phyloP scores from a whole-genome alignment of 2,329 filamentous ascomycete species.

The Fusarium irregulare region DNA sequence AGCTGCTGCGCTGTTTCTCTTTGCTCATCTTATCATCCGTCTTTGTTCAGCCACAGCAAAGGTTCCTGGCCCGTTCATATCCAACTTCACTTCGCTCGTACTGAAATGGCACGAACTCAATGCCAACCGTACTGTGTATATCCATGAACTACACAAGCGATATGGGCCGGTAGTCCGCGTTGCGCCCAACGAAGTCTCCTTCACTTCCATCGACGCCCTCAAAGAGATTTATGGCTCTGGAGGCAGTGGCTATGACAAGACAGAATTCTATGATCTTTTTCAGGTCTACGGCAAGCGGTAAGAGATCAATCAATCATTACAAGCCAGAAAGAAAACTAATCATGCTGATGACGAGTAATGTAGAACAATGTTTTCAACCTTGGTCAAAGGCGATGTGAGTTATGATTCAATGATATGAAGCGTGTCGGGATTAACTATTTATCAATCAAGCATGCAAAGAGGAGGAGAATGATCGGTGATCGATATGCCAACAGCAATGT shows the following conservation, averaged over 20 bases:
- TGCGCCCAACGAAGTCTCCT: slow-evolving; percentile 68
- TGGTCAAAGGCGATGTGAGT: slow-evolving; percentile 65
- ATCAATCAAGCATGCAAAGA: slow-evolving; percentile 67
- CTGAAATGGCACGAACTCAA: slow-evolving; percentile 68
- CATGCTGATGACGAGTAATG: slow-evolving; percentile 6
- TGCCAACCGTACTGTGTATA: slow-evolving; percentile 63
- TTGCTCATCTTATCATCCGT: slow-evolving; percentile 44
- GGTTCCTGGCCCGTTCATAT: slow-evolving; percentile 61
- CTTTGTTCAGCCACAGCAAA: slow-evolving; percentile 51
- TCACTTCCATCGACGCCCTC: slow-evolving; percentile 65
- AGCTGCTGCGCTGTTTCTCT: slow-evolving; percentile 40
- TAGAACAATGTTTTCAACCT: slow-evolving; percentile 70
- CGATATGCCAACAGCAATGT: slow-evolving; percentile 77
- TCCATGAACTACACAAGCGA: slow-evolving; percentile 64
- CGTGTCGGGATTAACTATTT: background rate
- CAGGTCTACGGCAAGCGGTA: slow-evolving; percentile 67
- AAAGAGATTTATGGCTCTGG: slow-evolving; percentile 72
- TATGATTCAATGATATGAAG: background rate
- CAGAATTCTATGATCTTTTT: slow-evolving; percentile 72
- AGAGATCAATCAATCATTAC: slow-evolving; percentile 34
- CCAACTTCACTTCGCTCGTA: slow-evolving; percentile 62
- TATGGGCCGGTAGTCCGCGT: slow-evolving; percentile 70
- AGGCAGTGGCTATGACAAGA: slow-evolving; percentile 74
- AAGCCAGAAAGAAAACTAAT: background rate
- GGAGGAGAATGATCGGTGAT: slow-evolving; percentile 72